Evolutionary conservation across 176 grass and related monocot genomes (phyloP).

Genomic region (Miscanthus lutarioriparius): DNA sequence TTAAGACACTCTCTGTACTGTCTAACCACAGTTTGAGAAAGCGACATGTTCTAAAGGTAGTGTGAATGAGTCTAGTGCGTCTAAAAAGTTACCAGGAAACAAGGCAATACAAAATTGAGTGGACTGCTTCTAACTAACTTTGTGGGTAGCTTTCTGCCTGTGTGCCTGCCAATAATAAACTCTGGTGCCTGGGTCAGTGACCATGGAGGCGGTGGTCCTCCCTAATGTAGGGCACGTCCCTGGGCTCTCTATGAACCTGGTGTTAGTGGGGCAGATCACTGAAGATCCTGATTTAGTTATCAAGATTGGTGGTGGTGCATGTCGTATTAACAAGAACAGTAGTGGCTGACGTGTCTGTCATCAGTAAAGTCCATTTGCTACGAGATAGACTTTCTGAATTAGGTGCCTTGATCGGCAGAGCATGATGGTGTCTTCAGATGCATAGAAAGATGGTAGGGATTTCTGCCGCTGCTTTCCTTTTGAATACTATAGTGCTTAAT

Average conservation of each 20-base stretch:
- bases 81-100: too few species aligned
- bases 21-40: not conserved
- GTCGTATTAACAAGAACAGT: not conserved
- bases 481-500: not conserved
- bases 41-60: too few species aligned
- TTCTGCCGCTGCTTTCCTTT: not conserved
- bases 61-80: too few species aligned
- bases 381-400: not conserved
- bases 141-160: too few species aligned
- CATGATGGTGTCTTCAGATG: not conserved
- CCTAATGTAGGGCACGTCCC: not conserved
- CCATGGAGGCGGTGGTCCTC: not conserved
- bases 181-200: not conserved
- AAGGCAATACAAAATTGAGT: too few species aligned
- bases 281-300: not conserved
- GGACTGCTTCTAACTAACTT: too few species aligned
- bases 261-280: not conserved
- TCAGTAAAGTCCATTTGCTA: too few species aligned
- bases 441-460: not conserved
- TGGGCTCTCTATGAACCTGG: not conserved
- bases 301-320: not conserved
- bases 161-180: too few species aligned
- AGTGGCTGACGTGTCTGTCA: too few species aligned
- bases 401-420: not conserved
- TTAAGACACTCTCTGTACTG: not conserved